Evolutionary conservation across 2,329 filamentous ascomycete species (phyloP), one percentile per base, ranked within the genome.

Genomic region (Elsinoe arachidis): DNA sequence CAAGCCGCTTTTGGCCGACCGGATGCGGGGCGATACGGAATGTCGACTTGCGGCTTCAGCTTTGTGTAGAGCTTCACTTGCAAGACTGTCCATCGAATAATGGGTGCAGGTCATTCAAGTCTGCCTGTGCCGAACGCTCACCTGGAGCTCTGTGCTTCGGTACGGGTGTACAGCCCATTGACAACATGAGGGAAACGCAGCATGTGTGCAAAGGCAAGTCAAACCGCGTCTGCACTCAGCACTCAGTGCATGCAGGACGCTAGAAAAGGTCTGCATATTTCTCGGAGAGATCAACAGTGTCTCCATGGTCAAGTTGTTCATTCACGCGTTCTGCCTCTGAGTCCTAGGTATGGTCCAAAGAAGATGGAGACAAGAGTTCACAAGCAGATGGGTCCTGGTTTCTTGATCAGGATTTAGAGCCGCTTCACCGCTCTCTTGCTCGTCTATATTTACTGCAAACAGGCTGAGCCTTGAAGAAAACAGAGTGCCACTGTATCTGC

Each of bases 1-100:
- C 49, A 53, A 35, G 34, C 33, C 46, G 26, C 17, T 23, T 51
- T 51, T 51, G 46, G 34, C 49, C 49, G 49, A 12, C 49, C 49
- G 49, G 30, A 53, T 53, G 34, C 49, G 49, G 49, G 34, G 23
- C 7, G 34, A 14, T 10, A 39, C 35, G 49, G 49, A 30, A 30
- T 9, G 26, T 30, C 7, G 26, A 30, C 26, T 30, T 30, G 26
- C 26, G 26, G 26, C 26, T 30, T 9, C 26, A 30, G 15, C 41
- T 46, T 26, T 15, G 41, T 21, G 41, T 14, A 14, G 21, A 14
- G 19, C n/a, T 21, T 17, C 15, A 23, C 6, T 11, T n/a, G 6
- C 38, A 15, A 15, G 4, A 15, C 11, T 41, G 38, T 15, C 38
- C 11, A 3, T n/a, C 4, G 37, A 44, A 19, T 14, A 5, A 21